These are phyloP conservation scores for Kwoniella sp. DNA, from an alignment of 768 basidiomycete species.

Conservation along the genomic window DNA sequence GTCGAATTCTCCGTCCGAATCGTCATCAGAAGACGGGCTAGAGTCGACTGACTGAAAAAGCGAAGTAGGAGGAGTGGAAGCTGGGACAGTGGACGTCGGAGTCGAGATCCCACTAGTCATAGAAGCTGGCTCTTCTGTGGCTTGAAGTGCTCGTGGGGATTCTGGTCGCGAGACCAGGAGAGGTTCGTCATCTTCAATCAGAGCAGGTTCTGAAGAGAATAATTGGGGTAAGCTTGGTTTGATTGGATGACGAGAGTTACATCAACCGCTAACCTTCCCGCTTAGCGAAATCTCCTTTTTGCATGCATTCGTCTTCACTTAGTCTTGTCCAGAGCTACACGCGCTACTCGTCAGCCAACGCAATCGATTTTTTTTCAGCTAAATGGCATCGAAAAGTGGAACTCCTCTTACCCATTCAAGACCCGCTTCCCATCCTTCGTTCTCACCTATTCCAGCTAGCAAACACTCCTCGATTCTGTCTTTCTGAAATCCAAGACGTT, in stretches of 20 bases:
- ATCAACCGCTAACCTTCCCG: conserved; percentile 27
- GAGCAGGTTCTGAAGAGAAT: conserved; percentile 10
- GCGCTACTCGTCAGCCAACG: background rate
- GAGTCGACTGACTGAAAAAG: conserved; percentile 38
- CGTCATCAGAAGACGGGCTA: conserved; percentile 17
- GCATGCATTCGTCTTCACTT: conserved; percentile 52
- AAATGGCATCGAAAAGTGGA: no score
- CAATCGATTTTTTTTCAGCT: background rate
- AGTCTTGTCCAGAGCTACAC: conserved; percentile 52
- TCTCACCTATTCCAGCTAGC: conserved; percentile 61
- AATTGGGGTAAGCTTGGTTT: background rate
- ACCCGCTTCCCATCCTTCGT: conserved; percentile 67
- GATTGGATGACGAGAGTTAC: no score
- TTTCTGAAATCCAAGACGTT: conserved; percentile 75
- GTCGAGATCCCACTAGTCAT: background rate
- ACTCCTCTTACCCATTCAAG: conserved; percentile 76
- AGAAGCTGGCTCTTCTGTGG: background rate
- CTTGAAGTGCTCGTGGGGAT: background rate
- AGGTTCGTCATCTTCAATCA: conserved; percentile 15
- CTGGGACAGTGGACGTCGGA: no score
- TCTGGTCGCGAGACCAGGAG: conserved; percentile 9
- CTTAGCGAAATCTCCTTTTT: conserved; percentile 42
- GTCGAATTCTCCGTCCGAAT: conserved; percentile 37
- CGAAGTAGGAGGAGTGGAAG: conserved; percentile 12
- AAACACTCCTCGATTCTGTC: conserved; percentile 73